Evolutionary conservation across 306 rosid genomes (phyloP).

Genomic region (Chamaecrista fasciculata): DNA sequence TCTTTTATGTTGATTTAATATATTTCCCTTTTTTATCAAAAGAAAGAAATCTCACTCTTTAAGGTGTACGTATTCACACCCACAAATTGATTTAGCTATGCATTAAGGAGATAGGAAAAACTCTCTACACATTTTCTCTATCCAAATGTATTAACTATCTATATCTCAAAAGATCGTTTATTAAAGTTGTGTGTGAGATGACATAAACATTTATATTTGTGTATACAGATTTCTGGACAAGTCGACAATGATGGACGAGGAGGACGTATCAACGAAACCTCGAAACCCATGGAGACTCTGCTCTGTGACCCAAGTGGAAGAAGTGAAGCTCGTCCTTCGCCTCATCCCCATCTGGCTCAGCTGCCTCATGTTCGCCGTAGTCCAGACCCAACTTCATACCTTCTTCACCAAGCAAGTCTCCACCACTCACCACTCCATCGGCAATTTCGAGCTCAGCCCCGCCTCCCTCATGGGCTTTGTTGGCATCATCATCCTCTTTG

Average conservation of each 20-base stretch:
- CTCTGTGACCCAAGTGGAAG: slow-evolving; percentile 67
- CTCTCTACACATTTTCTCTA: no score
- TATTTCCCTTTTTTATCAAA: no score
- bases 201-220: no score
- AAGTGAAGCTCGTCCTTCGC: slow-evolving; percentile 63
- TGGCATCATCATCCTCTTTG: slow-evolving; percentile 43
- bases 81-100: no score
- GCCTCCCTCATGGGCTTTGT: slow-evolving; percentile 63
- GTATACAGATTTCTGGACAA: slow-evolving; percentile 56
- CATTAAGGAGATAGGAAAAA: no score
- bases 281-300: slow-evolving; percentile 74
- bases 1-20: no score
- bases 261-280: slow-evolving; percentile 37
- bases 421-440: slow-evolving; percentile 49
- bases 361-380: slow-evolving; percentile 50
- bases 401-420: slow-evolving; percentile 64
- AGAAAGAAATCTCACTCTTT: no score
- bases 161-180: no score
- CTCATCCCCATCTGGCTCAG: slow-evolving; percentile 72
- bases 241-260: slow-evolving; percentile 54
- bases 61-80: no score
- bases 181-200: background rate
- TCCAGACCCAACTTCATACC: slow-evolving; percentile 59
- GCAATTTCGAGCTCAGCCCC: slow-evolving; percentile 54
- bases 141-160: no score